These are phyloP conservation scores for Lachancea dasiensis DNA, from an alignment of 805 yeast genomes.

Conservation along the genomic window DNA sequence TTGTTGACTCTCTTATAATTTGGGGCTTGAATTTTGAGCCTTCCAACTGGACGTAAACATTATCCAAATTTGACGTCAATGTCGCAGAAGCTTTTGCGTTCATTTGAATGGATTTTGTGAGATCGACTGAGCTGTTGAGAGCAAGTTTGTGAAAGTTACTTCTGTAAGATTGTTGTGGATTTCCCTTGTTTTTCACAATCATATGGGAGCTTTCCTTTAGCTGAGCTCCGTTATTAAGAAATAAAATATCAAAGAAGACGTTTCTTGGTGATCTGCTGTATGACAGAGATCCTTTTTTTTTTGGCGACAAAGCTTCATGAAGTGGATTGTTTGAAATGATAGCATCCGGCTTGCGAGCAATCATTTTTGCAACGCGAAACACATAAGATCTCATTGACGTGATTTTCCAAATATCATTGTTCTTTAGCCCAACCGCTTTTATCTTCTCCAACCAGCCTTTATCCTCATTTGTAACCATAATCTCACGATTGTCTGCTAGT, in stretches of 20 bases:
- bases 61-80: slow-evolving; percentile 35
- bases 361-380: slow-evolving; percentile 45
- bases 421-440: slow-evolving; percentile 65
- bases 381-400: slow-evolving; percentile 65
- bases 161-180: not conserved
- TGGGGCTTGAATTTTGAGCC: slow-evolving; percentile 17
- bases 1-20: not conserved
- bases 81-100: slow-evolving; percentile 35
- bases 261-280: slow-evolving; percentile 44
- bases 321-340: slow-evolving; percentile 17
- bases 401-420: slow-evolving; percentile 77
- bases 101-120: slow-evolving; percentile 34
- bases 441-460: slow-evolving; percentile 67
- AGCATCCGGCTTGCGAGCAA: slow-evolving; percentile 30
- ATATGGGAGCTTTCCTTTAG: slow-evolving; percentile 7
- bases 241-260: slow-evolving; percentile 43
- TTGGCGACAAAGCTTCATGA: slow-evolving; percentile 26
- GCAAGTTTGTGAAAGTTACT: not conserved
- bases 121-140: slow-evolving; percentile 10
- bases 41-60: slow-evolving; percentile 42
- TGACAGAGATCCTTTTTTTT: slow-evolving; percentile 5
- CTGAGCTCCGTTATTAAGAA: slow-evolving; percentile 10
- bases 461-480: slow-evolving; percentile 60
- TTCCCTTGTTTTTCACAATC: slow-evolving; percentile 4
- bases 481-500: slow-evolving; percentile 38